Evolutionary conservation across 352 stramenopile genomes (phyloP).

Genomic region (Pythium coloratum): DNA sequence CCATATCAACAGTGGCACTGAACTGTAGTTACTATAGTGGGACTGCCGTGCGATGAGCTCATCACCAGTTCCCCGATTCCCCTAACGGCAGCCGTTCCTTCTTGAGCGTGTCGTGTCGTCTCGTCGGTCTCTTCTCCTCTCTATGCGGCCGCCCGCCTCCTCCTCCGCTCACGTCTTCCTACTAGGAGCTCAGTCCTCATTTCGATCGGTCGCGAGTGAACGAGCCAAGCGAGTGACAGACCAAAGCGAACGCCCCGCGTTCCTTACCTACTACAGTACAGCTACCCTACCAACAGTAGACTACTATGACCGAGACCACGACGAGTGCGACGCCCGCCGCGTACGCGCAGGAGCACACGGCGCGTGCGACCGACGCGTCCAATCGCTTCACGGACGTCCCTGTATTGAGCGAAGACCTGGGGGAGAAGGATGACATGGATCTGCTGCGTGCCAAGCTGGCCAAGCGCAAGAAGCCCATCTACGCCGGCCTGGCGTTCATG

Average conservation of each 20-base stretch:
- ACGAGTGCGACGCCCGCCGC: slow-evolving; percentile 25
- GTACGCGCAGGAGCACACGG: slow-evolving; percentile 41
- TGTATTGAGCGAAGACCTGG: slow-evolving; percentile 36
- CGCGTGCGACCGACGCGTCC: slow-evolving; percentile 31
- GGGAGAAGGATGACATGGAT: slow-evolving; percentile 55
- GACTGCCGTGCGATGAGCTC: background rate
- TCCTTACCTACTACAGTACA: background rate
- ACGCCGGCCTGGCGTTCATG: slow-evolving; percentile 54
- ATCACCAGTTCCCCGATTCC: background rate
- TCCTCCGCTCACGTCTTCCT: background rate
- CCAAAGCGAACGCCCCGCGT: slow-evolving; percentile 12
- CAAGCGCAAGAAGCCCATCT: slow-evolving; percentile 65
- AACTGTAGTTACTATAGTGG: background rate
- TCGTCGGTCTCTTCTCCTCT: background rate
- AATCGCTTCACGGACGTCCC: slow-evolving; percentile 24
- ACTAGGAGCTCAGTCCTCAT: slow-evolving; percentile 6
- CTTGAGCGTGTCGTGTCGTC: background rate
- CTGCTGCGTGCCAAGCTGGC: slow-evolving; percentile 43
- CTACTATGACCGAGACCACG: slow-evolving; percentile 9
- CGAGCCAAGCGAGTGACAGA: slow-evolving; percentile 4
- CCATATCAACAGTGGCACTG: background rate
- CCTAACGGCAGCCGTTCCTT: background rate
- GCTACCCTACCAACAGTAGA: background rate
- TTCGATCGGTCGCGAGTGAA: slow-evolving; percentile 6
- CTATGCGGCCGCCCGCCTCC: background rate